Evolutionary conservation across 2,329 filamentous ascomycete species (phyloP).

Genomic region (Hymenoscyphus salicellus): DNA sequence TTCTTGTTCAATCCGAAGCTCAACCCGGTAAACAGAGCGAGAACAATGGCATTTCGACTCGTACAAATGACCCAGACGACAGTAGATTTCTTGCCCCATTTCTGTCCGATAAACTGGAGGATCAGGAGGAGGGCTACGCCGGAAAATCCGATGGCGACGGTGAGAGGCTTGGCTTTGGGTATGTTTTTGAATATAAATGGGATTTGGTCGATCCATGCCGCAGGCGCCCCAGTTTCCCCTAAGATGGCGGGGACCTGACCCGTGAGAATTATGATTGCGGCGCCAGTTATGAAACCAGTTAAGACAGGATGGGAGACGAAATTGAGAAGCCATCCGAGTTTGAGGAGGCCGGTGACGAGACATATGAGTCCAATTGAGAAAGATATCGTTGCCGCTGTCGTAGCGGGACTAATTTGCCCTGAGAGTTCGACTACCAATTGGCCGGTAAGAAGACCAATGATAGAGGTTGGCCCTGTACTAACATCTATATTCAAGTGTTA

Average conservation of each 20-base stretch:
- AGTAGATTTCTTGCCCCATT: slow-evolving; percentile 57
- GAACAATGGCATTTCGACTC: slow-evolving; percentile 57
- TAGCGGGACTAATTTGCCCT: slow-evolving; percentile 51
- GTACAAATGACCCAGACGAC: slow-evolving; percentile 59
- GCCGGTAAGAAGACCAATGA: slow-evolving; percentile 63
- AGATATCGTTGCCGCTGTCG: slow-evolving; percentile 59
- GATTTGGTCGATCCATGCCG: slow-evolving; percentile 54
- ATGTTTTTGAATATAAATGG: slow-evolving; percentile 57
- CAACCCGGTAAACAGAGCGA: slow-evolving; percentile 61
- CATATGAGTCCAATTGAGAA: slow-evolving; percentile 62
- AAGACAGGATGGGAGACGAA: slow-evolving; percentile 65
- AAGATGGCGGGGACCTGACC: slow-evolving; percentile 51
- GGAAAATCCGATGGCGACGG: slow-evolving; percentile 57
- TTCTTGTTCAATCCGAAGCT: slow-evolving; percentile 59
- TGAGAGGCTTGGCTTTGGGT: slow-evolving; percentile 46
- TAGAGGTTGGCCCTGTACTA: slow-evolving; percentile 53
- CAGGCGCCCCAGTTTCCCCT: slow-evolving; percentile 43
- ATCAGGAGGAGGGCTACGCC: slow-evolving; percentile 54
- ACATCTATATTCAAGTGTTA: slow-evolving; percentile 43
- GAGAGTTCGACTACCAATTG: too few species aligned
- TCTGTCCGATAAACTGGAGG: slow-evolving; percentile 49
- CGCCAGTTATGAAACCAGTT: slow-evolving; percentile 64
- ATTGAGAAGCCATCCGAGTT: slow-evolving; percentile 63
- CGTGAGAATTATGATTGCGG: slow-evolving; percentile 62
- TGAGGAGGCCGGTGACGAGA: slow-evolving; percentile 58